phyloP scores from a whole-genome alignment of 495 filamentous ascomycete species.

The Hypoxylon fuscum region DNA sequence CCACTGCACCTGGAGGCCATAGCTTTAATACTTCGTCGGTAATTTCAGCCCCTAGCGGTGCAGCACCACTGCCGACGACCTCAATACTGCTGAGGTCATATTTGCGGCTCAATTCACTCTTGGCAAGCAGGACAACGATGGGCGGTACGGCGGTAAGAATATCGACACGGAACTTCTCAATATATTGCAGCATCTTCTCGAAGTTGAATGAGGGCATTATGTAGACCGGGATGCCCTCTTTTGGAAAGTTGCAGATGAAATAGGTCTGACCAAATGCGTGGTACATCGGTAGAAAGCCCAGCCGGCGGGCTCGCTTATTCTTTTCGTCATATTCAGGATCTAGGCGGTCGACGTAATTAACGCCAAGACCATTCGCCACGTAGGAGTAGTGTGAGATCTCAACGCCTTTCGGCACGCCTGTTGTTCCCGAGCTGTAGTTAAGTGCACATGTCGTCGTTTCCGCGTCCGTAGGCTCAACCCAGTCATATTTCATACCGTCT shows the following conservation, averaged over 20 bases:
- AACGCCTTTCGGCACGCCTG: slow-evolving; percentile 85
- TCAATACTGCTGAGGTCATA: slow-evolving; percentile 76
- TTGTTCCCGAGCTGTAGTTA: slow-evolving; percentile 82
- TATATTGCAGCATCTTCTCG: slow-evolving; percentile 69
- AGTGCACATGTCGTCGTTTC: slow-evolving; percentile 57
- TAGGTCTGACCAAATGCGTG: slow-evolving; percentile 69
- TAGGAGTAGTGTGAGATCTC: slow-evolving; percentile 80
- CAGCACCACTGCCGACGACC: slow-evolving; percentile 66
- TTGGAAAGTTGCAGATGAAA: slow-evolving; percentile 50
- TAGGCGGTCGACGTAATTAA: slow-evolving; percentile 56
- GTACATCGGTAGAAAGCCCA: slow-evolving; percentile 77
- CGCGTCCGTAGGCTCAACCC: slow-evolving; percentile 50
- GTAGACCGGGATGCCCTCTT: slow-evolving; percentile 62
- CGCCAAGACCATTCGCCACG: slow-evolving; percentile 70
- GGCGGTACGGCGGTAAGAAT: slow-evolving; percentile 69
- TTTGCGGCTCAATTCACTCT: slow-evolving; percentile 69
- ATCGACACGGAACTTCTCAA: slow-evolving; percentile 75
- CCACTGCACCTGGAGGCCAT: slow-evolving; percentile 62
- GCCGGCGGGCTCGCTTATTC: slow-evolving; percentile 37
- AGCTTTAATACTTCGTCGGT: slow-evolving; percentile 65
- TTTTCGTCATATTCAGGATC: slow-evolving; percentile 53
- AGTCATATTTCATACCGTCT: slow-evolving; percentile 55
- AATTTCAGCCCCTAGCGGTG: slow-evolving; percentile 71
- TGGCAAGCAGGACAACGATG: slow-evolving; percentile 75
- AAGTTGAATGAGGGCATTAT: slow-evolving; percentile 82